Evolutionary conservation across 179 eudicot species (phyloP), one percentile per base, ranked within the genome.

Genomic region (Heliamphora pulchella): DNA sequence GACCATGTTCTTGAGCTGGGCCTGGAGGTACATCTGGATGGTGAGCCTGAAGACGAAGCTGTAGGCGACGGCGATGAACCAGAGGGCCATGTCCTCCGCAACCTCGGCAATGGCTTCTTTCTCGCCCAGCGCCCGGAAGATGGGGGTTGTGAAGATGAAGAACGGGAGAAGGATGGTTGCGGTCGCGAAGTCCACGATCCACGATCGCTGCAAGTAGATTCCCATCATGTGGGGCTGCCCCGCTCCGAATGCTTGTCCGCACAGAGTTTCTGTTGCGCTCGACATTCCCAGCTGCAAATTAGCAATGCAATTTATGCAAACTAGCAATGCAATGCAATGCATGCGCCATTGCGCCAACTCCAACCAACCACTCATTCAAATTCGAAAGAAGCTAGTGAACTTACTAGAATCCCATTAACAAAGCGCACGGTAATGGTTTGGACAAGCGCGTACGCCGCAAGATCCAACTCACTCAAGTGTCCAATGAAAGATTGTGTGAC

Each of bases 201-300:
- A 95, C 2, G 97, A 93, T 77, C 89, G 77, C 71, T 89, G 91
- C 78, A 89, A 80, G 78, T 89, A 89, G 31, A 89, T 69, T 0
- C 91, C 91, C 51, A 89, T 82, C 91, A 94, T 89, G 74, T 91
- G 91, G 87, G 84, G 76, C 65, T 93, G 97, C 74, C 88, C 83
- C 50, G 97, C 98, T 64, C 98, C 98, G 81, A 74, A 94, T 31
- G 98, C 92, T 94, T 94, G 97, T 43, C 96, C 96, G 82, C 97
- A 93, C 8, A 90, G 90, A 8, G 97, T 88, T 80, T 94, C 97
- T 0, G 94, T 89, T 75, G 94, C 97, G 81, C 97, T 93, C 54
- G 96, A 88, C 96, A 94, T 93, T 71, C 98, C 98, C 41, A 93
- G 77, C 98, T 94, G 84, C 50, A 43, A n/a, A 31, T 31, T 31